Evolutionary conservation across 345 rosid genomes (phyloP), one percentile per base, ranked within the genome.

Genomic region (Pugionium cornutum): DNA sequence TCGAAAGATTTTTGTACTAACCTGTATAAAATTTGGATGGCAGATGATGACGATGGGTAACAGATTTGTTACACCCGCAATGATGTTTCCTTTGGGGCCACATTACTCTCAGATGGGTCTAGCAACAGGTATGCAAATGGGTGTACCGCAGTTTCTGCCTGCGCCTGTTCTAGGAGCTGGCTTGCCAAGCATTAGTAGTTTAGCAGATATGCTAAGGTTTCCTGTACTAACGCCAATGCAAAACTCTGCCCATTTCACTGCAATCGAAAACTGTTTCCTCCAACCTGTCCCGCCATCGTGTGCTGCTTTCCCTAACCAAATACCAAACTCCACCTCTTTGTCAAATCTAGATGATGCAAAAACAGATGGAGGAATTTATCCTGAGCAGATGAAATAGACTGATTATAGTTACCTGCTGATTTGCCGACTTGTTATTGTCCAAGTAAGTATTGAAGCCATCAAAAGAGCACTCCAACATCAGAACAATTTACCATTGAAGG

Each of bases 31-130:
- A 36, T 5, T 44, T 53, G 56, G 43, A 10, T 52, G 41, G 50
- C 32, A 73, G 77, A 66, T 73, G 62, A 77, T 83, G 91, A 75
- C 76, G 10, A 82, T 82, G 76, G 73, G 84, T 68, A 66, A 48
- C 47, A 64, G 80, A 43, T 25, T 72, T 55, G 84, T 53, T 53
- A 60, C 81, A 69, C 82, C 85, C 9, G 68, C 73, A 54, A 25
- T 28, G 52, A 53, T 73, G 51, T 27, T 60, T 45, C 77, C 77
- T 32, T 6, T 46, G 47, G 63, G 11, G 39, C 47, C 40, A 3
- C 40, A 74, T 54, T 74, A 74, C 77, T 47, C 73, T 40, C 73
- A 61, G 28, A 53, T 61, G 77, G 62, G 67, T 60, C 57, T 37
- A 63, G 43, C 63, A 53, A 62, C 45, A 7, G 32, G 68, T 70